A percentile compares a stretch with the other conserved stretches of the same genome.
Evolutionary conservation across 2,329 filamentous ascomycete genomes (phyloP).

Genomic region (Fusarium fujikuroi): DNA sequence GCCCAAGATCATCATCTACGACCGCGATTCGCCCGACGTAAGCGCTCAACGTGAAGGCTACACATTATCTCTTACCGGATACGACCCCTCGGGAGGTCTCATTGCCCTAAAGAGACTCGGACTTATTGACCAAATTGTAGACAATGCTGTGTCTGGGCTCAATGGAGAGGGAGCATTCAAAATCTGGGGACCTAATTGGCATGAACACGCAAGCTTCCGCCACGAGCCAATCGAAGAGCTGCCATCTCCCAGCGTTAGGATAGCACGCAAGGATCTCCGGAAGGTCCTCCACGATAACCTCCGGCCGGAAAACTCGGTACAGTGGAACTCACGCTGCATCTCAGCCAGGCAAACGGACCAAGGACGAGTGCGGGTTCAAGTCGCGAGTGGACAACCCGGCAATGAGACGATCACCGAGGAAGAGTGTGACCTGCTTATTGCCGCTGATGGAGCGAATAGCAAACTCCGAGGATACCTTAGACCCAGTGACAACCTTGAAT

Average conservation of each 20-base stretch:
- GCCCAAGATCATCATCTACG: constrained; percentile 54
- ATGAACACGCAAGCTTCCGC: constrained; percentile 47
- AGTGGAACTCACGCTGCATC: constrained; percentile 45
- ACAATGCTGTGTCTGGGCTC: constrained; percentile 46
- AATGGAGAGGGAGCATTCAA: constrained; percentile 50
- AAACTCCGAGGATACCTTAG: constrained; percentile 53
- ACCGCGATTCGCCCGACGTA: constrained; percentile 52
- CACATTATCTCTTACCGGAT: constrained; percentile 53
- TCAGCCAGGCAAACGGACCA: constrained; percentile 34
- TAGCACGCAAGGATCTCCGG: constrained; percentile 51
- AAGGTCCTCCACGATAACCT: constrained; percentile 47
- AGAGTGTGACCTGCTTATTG: constrained; percentile 56
- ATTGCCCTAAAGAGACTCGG: constrained; percentile 53
- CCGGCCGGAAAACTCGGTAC: constrained; percentile 27
- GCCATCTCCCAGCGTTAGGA: constrained; percentile 51
- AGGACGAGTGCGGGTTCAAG: constrained; percentile 40
- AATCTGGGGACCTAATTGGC: constrained; percentile 54
- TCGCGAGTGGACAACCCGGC: constrained; percentile 9
- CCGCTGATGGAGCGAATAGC: constrained; percentile 57
- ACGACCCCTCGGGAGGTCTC: constrained; percentile 50
- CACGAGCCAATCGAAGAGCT: constrained; percentile 47
- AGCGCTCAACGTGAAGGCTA: constrained; percentile 51
- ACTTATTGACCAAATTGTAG: constrained; percentile 49
- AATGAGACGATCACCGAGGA: constrained; percentile 11
- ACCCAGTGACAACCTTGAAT: constrained; percentile 53